Conservation (phyloP, 1,284 basidiomycete species). For the Leccinum angustisporum region DNA sequence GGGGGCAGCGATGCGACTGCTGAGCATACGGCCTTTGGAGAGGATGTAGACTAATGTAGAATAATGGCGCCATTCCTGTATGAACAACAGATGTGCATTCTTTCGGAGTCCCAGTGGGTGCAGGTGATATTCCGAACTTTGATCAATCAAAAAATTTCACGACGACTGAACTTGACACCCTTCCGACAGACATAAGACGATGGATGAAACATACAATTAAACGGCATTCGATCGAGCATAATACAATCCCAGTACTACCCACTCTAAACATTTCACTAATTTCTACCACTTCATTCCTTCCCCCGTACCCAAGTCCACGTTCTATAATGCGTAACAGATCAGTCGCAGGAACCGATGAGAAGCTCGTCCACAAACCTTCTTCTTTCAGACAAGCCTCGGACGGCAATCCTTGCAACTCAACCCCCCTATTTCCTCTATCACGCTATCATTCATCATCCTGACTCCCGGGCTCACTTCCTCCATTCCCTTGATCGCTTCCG, state of each 20-base stretch:
- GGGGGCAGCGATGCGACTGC: slow-evolving; percentile 80
- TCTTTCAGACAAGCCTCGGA: neutral
- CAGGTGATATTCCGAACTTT: no score
- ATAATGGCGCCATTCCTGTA: no score
- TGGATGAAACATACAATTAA: neutral
- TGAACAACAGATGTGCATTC: no score
- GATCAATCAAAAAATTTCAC: neutral
- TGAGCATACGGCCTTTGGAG: slow-evolving; percentile 89
- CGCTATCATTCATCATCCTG: neutral
- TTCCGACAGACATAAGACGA: neutral
- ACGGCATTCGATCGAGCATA: neutral
- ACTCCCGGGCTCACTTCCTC: neutral
- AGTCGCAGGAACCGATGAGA: neutral
- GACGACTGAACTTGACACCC: neutral
- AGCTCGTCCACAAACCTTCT: neutral
- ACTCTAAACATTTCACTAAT: neutral
- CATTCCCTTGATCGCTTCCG: neutral
- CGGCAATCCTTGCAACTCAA: neutral
- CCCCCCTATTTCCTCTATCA: neutral
- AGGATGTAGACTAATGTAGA: slow-evolving; percentile 68
- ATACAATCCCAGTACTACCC: neutral
- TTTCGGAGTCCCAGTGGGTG: no score
- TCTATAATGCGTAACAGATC: neutral
- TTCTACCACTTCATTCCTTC: neutral
- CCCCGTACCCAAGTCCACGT: neutral